Evolutionary conservation across 805 yeast species (phyloP), one percentile per base, ranked within the genome.

Genomic region (Wickerhamiella domercqiae): DNA sequence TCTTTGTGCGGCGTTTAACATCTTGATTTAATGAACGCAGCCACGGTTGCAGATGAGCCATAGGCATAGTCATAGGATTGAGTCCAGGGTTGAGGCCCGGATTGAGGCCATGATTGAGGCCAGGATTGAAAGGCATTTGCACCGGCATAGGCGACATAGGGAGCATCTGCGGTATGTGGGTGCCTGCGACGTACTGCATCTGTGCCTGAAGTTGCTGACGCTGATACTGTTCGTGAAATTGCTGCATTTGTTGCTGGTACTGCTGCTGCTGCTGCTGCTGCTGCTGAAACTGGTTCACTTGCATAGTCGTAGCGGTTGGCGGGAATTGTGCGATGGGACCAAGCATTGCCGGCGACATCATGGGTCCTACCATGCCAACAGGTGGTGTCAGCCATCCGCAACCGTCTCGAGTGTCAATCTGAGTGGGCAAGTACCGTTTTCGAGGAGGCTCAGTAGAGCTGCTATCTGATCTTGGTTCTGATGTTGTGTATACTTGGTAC

Each of bases 1-100:
- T 76, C 49, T 79, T 62, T 2, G 84, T 78, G 36, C 86, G 61
- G 33, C 76, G 60, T 48, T 73, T 68, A 42, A 71, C 43, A 11
- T 38, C 42, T 26, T 14, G 40, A 2, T 16, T 19, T 19, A 11
- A 32, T 7, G 25, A 11, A 3, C 30, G 36, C 7, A 6, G n/a
- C 29, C 34, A 35, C n/a, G 35, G 29, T 18, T 32, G 36, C 17
- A 18, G n/a, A 22, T 26, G 34, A 16, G 34, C 21, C 13, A 24
- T 13, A 13, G 26, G 26, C 26, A 24, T 24, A 13, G 11, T 13
- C 26, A 24, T 9, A 24, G 26, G 26, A 24, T 13, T 13, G 13
- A 24, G 9, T 13, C 11, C 9, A 24, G 26, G 26, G 26, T 24
- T 32, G 35, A 15, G 35, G 35, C 25, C 17, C 25, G 25, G 21